A percentile compares a stretch with the other conserved stretches of the same genome.
Conservation (phyloP, 805 yeast species). For the Diddensiella caesifluorescens region DNA sequence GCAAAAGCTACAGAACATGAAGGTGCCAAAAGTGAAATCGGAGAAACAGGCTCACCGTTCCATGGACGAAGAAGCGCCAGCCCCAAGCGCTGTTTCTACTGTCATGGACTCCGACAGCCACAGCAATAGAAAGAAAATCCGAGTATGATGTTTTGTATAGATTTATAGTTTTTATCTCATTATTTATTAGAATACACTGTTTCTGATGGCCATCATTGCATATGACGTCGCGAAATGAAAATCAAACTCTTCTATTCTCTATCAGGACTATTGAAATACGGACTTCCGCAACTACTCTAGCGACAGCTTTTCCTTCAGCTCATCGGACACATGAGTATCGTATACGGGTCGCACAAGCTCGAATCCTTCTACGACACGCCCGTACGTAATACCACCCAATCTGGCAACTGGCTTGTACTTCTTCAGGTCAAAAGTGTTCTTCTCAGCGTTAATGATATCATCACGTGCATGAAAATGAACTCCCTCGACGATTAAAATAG, state of each 20-base stretch:
- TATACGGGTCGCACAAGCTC: not conserved
- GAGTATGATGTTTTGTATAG: not conserved
- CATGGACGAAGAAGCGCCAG: not conserved
- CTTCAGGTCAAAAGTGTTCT: slow-evolving; percentile 38
- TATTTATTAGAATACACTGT: no score
- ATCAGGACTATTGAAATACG: no score
- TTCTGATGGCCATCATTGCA: no score
- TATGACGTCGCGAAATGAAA: no score
- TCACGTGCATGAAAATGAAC: slow-evolving; percentile 53
- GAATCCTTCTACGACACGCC: not conserved
- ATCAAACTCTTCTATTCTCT: no score
- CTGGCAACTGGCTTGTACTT: slow-evolving; percentile 52
- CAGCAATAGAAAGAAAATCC: not conserved
- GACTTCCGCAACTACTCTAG: no score
- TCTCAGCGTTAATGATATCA: slow-evolving; percentile 43
- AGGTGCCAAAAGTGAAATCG: not conserved
- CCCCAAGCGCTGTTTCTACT: not conserved
- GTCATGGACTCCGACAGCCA: not conserved
- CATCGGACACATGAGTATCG: not conserved
- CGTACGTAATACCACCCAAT: slow-evolving; percentile 48
- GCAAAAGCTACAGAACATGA: slow-evolving; percentile 1
- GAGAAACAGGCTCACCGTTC: not conserved
- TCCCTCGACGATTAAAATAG: slow-evolving; percentile 47
- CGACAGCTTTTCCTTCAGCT: no score
- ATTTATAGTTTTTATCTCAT: not conserved